A percentile compares a stretch with the other conserved stretches of the same genome.
Evolutionary conservation across 83 land plant genomes (phyloP).

Genomic region (Isoetes engelmannii): DNA sequence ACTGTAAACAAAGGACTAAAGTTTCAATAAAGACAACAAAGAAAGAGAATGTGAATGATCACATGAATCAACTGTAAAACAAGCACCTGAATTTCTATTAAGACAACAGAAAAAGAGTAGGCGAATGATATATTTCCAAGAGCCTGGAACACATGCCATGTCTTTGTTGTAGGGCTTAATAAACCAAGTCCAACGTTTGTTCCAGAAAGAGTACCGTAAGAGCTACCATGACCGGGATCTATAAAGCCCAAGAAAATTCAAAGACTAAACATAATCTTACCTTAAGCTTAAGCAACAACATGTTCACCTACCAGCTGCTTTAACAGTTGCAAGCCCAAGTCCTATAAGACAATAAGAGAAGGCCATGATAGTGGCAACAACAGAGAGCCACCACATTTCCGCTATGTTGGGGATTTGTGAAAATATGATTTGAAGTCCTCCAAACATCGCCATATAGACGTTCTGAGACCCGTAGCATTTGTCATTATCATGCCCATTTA

Average conservation of each 20-base stretch:
- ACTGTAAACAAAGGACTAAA: too few relatives aligned
- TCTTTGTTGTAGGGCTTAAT: slow-evolving; percentile 9
- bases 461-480: background rate
- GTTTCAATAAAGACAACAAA: too few relatives aligned
- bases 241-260: too few relatives aligned
- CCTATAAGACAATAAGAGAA: background rate
- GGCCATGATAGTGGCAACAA: slow-evolving; percentile 1
- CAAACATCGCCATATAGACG: slow-evolving; percentile 1
- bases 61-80: too few relatives aligned
- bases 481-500: background rate
- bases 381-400: background rate
- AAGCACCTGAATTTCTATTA: slow-evolving; percentile 49
- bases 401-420: background rate
- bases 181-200: background rate
- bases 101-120: slow-evolving; percentile 41
- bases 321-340: background rate
- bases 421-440: background rate
- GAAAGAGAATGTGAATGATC: too few relatives aligned
- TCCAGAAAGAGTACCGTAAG: slow-evolving; percentile 26
- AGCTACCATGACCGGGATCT: slow-evolving; percentile 15
- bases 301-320: too few relatives aligned
- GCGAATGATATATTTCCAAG: slow-evolving; percentile 64
- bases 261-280: too few relatives aligned
- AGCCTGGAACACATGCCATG: slow-evolving; percentile 43
- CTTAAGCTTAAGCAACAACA: too few relatives aligned